Conservation (phyloP, 306 rosid genomes). For the Castanea mollissima region DNA sequence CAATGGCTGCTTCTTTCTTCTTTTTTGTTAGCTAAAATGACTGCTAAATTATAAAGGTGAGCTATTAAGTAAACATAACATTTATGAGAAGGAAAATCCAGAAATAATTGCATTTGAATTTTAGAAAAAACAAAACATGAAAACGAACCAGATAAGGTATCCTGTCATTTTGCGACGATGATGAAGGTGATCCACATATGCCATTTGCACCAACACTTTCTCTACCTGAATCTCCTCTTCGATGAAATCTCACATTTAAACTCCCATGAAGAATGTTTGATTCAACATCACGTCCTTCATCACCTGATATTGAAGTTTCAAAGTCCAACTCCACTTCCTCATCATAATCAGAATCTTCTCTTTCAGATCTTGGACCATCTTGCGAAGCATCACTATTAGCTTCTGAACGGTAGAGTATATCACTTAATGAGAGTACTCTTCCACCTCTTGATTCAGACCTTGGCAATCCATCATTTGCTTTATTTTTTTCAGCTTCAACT, state of each 20-base stretch:
- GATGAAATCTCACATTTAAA: constrained; percentile 80
- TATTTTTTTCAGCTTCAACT: constrained; percentile 76
- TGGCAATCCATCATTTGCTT: constrained; percentile 55
- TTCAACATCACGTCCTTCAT: constrained; percentile 74
- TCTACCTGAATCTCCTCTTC: constrained; percentile 59
- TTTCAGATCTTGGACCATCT: constrained; percentile 87
- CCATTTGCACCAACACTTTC: constrained; percentile 66
- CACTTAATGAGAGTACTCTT: constrained; percentile 71
- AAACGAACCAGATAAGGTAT: constrained; percentile 61
- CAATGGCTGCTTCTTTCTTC: neutral
- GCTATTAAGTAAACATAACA: neutral
- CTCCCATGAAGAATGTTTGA: constrained; percentile 82
- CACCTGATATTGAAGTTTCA: constrained; percentile 84
- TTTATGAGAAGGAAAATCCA: constrained; percentile 2
- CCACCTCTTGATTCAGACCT: constrained; percentile 68
- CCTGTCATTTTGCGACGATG: constrained; percentile 62
- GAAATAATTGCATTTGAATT: neutral
- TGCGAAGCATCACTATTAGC: constrained; percentile 81
- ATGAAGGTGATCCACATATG: constrained; percentile 71
- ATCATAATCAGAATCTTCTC: constrained; percentile 92
- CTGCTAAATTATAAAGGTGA: neutral
- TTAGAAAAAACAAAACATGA: neutral
- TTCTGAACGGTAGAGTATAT: constrained; percentile 76
- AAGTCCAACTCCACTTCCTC: constrained; percentile 91
- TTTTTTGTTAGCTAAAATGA: too few species aligned